Conservation (phyloP, 73 alveolate species). For the Tetrahymena thermophila region DNA sequence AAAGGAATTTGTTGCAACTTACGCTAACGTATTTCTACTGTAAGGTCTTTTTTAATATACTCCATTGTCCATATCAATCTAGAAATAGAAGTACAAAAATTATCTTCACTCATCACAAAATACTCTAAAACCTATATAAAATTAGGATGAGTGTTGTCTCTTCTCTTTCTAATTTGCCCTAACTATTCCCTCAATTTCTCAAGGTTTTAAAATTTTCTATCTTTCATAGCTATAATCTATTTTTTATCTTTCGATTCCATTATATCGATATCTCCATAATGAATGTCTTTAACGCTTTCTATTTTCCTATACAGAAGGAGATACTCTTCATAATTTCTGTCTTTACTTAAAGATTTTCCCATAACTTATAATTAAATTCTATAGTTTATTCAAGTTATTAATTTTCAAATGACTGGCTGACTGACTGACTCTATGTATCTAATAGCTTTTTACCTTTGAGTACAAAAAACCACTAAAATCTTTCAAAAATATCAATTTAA, state of each 20-base stretch:
- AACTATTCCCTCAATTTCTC: neutral
- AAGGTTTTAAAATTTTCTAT: neutral
- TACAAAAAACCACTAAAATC: neutral
- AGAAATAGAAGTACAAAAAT: neutral
- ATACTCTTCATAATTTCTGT: neutral
- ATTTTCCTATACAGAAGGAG: neutral
- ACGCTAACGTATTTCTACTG: neutral
- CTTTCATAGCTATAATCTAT: neutral
- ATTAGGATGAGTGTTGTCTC: neutral
- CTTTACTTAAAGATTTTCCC: neutral
- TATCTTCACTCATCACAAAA: neutral
- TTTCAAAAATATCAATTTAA: neutral
- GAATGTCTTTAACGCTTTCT: neutral
- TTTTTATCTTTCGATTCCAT: neutral
- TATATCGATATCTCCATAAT: neutral
- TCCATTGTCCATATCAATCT: neutral
- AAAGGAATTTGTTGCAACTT: neutral
- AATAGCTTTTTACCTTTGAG: neutral
- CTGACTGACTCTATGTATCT: no score
- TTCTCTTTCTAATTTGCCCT: neutral
- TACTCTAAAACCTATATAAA: neutral
- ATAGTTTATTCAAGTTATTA: neutral
- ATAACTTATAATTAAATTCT: neutral
- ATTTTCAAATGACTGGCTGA: neutral
- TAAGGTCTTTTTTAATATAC: neutral